Percentiles rank a stretch among this genome's conserved stretches.
phyloP scores from a whole-genome alignment of 163 green algal genomes.

The Chlorella variabilis region DNA sequence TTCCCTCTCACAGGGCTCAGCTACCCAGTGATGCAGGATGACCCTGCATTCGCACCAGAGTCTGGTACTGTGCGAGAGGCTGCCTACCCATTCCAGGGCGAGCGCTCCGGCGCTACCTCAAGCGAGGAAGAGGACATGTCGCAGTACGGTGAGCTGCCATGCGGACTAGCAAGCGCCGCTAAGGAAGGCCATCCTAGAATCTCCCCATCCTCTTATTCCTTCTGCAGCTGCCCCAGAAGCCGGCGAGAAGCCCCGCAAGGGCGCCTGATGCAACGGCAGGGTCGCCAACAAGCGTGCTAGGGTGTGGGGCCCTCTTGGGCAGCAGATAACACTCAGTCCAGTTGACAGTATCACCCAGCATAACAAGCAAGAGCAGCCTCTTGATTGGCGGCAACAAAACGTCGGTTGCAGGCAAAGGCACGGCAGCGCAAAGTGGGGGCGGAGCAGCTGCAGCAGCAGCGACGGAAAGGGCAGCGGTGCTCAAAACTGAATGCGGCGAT shows the following conservation, averaged over 20 bases:
- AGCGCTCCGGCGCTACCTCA: neutral
- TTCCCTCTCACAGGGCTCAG: neutral
- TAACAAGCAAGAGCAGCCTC: no score
- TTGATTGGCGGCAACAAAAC: no score
- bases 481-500: neutral
- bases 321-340: neutral
- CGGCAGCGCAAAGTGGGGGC: no score
- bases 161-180: neutral
- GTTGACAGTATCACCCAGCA: no score
- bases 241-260: neutral
- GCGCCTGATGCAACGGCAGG: no score
- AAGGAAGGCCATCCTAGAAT: neutral
- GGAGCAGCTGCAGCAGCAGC: neutral
- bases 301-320: neutral
- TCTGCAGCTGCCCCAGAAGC: neutral
- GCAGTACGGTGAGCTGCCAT: neutral
- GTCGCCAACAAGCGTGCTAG: no score
- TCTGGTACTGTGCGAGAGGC: constrained; percentile 4
- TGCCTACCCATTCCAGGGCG: neutral
- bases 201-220: neutral
- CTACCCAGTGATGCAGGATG: constrained; percentile 4
- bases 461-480: neutral
- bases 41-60: neutral
- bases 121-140: neutral
- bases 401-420: no score